A percentile compares a stretch with the other conserved stretches of the same genome.
phyloP scores from a whole-genome alignment of 2,329 filamentous ascomycete genomes.

The Hawksworthiomyces lignivorus region DNA sequence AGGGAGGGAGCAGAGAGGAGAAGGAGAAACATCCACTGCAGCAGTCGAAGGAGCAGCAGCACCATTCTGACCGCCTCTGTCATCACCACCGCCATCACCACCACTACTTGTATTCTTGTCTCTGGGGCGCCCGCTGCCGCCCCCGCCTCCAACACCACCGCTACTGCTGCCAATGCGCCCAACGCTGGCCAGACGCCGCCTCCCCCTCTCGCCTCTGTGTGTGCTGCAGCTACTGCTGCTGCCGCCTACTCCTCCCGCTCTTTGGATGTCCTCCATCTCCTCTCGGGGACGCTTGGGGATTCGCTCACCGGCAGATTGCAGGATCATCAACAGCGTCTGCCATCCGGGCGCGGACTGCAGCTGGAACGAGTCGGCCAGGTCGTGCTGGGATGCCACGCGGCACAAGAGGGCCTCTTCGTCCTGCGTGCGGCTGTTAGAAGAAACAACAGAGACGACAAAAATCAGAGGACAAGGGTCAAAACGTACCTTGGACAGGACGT shows the following conservation, averaged over 20 bases:
- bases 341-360: conserved; percentile 83
- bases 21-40: neutral
- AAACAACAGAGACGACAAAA: neutral
- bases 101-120: too few relatives aligned
- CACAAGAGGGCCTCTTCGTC: conserved; percentile 84
- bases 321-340: conserved; percentile 87
- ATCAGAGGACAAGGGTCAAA: conserved; percentile 3
- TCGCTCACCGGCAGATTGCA: conserved; percentile 96
- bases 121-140: neutral
- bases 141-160: neutral
- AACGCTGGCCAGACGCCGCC: too few relatives aligned
- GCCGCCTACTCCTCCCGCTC: neutral
- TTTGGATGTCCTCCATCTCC: conserved; percentile 18
- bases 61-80: too few relatives aligned
- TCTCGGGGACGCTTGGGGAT: conserved; percentile 62
- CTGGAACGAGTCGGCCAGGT: conserved; percentile 72
- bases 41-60: neutral
- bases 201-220: too few relatives aligned
- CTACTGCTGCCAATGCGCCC: neutral
- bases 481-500: conserved; percentile 75
- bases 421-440: conserved; percentile 37
- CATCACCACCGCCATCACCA: neutral
- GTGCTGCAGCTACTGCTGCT: neutral
- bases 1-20: neutral
- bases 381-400: conserved; percentile 73